Base-by-base conservation (phyloP, 23 red algal species). In the Pyropia haitanensis region DNA sequence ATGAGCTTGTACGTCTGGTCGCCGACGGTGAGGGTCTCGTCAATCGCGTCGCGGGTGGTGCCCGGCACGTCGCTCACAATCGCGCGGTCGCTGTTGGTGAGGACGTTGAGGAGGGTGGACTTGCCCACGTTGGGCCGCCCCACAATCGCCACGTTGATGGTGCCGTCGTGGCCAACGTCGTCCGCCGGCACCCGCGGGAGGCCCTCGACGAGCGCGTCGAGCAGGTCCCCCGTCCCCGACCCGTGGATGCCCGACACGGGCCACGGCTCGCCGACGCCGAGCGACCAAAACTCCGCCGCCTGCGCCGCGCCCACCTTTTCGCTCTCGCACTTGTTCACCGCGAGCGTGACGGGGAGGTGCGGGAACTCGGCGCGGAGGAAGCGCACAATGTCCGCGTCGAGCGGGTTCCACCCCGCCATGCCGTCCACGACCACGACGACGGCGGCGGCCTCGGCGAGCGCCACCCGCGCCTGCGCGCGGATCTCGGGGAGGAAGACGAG, bases 321-420 rank as follows among this genome's bases (percentile, higher is more conserved):
- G 31, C 79, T 80, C 67, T 97, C 93, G 72, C 93, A 97, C 71
- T 97, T 97, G 53, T 97, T 97, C 4, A 90, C 93, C 27, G 93
- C 93, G 21, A 97, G 34, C 27, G 76, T 49, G 22, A 90, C 63
- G 16, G 84, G 80, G 18, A 80, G 28, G 1, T 75, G 58, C 18
- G 31, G 19, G 56, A 59, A 60, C 26, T 76, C 75, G 26, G 58
- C 61, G 57, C 93, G 67, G 46, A 97, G 57, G 29, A 97, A 89
- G 16, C 15, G 19, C 13, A 85, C 93, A n/a, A 97, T 70, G 20
- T 97, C 78, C 64, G 53, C 27, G 59, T 97, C 93, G 20, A 97
- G 75, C 17, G 85, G 76, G 58, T 85, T 86, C 27, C 90, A 9
- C 17, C 93, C 93, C 31, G 64, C 73, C 61, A 77, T 67, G 22